Conservation (phyloP, 352 stramenopile genomes). For the Globisporangium rhizosaccharum region DNA sequence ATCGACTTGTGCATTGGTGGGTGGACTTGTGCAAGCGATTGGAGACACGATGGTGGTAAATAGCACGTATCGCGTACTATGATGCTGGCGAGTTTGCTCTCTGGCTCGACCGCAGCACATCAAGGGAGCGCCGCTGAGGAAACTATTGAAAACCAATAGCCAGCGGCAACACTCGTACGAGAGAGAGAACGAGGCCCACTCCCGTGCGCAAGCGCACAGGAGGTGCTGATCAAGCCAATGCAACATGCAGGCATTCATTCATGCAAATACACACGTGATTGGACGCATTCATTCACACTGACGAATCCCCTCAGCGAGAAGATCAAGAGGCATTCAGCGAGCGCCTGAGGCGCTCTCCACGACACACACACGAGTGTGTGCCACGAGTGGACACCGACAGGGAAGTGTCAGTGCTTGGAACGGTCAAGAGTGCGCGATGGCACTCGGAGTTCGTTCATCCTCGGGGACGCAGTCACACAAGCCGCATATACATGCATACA, state of each 20-base stretch:
- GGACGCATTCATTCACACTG: constrained; percentile 1
- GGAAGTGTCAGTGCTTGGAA: constrained; percentile 41
- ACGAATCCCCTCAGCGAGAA: constrained; percentile 68
- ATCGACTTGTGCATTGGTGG: neutral
- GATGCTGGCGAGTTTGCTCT: constrained; percentile 58
- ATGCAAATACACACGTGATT: constrained; percentile 10
- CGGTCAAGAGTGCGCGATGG: constrained; percentile 21
- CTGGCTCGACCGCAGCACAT: constrained; percentile 28
- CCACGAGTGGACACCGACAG: constrained; percentile 19
- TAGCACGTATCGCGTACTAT: constrained; percentile 74
- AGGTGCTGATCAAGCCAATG: constrained; percentile 27
- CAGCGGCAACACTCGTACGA: constrained; percentile 62
- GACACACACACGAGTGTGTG: constrained; percentile 8
- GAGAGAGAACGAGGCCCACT: constrained; percentile 39
- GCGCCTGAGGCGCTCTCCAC: constrained; percentile 66
- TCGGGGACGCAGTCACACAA: constrained; percentile 20
- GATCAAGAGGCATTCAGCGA: constrained; percentile 61
- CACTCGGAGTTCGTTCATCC: constrained; percentile 28
- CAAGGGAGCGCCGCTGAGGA: constrained; percentile 49
- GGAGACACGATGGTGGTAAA: constrained; percentile 73
- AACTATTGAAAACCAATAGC: constrained; percentile 80
- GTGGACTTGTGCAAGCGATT: constrained; percentile 55
- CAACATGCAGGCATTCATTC: constrained; percentile 4
- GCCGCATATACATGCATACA: neutral
- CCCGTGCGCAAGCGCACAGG: constrained; percentile 11